Base-by-base conservation (phyloP, 1,284 basidiomycete species). In the Chondrostereum purpureum region DNA sequence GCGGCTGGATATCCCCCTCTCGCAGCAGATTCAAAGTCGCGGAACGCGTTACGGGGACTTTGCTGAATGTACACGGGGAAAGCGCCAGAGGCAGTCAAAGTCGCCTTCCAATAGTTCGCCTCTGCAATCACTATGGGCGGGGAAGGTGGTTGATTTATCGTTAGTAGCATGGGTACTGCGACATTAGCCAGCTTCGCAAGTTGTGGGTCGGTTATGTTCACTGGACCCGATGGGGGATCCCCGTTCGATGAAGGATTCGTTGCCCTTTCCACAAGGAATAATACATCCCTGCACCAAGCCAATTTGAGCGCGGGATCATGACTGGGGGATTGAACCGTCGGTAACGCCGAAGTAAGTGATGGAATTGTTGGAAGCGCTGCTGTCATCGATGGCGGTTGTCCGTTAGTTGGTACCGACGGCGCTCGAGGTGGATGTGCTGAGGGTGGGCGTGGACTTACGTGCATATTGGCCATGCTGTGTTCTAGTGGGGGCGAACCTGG, bases 11-110 rank as follows among this genome's bases (percentile, higher is more conserved):
- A 83, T 0, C 91, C 91, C 2, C 72, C 75, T 27, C 87, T 73
- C 0, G 91, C 91, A 1, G 88, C 78, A 2, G 69, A 65, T 59
- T 94, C 92, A 58, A 91, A 95, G 60, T 93, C 91, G 38, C 88
- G 75, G 66, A 97, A 97, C 1, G 94, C 92, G 3, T 76, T 62
- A 13, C 88, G 76, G 3, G 86, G 83, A 57, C 90, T 89, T 50
- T 76, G 78, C 0, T 67, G 70, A 39, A 88, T 51, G 50, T 74
- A 66, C 22, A 77, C 69, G 0, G 84, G 80, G 55, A 77, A 80
- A 16, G 78, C 69, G 18, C 91, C 91, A 1, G 78, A 78, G 0
- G 85, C 70, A 2, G 77, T 74, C 41, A 93, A 71, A 4, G 79
- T 79, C 0, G 85, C 92, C 3, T 85, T 77, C 47, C 85, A 69